Evolutionary conservation across 768 basidiomycete genomes (phyloP).

Genomic region (Amanita subjunquillea): DNA sequence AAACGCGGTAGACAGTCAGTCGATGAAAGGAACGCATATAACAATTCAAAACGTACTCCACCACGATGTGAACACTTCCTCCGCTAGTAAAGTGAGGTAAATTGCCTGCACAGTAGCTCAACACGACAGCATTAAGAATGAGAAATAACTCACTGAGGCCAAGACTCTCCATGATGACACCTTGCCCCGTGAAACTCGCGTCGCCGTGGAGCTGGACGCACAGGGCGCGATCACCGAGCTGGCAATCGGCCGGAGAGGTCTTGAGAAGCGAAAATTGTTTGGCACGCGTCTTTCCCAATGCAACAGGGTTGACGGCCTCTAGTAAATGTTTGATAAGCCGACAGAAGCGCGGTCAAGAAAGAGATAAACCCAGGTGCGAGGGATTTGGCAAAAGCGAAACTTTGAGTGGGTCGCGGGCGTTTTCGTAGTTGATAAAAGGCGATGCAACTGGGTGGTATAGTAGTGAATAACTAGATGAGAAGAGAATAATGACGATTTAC

Average conservation of each 20-base stretch:
- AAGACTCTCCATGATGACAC: slow-evolving; percentile 80
- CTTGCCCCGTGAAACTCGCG: slow-evolving; percentile 86
- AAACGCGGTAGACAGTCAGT: background rate
- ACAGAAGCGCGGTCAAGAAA: background rate
- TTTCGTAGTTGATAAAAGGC: slow-evolving; percentile 48
- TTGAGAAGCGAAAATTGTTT: slow-evolving; percentile 81
- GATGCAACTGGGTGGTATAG: slow-evolving; percentile 41
- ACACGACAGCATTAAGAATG: background rate
- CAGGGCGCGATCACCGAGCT: slow-evolving; percentile 65
- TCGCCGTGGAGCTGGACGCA: slow-evolving; percentile 90
- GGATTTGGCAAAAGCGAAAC: slow-evolving; percentile 76
- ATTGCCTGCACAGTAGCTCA: slow-evolving; percentile 38
- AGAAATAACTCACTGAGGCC: slow-evolving; percentile 53
- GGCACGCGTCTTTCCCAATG: slow-evolving; percentile 81
- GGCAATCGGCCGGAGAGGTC: slow-evolving; percentile 42
- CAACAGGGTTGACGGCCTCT: slow-evolving; percentile 87
- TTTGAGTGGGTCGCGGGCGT: slow-evolving; percentile 40
- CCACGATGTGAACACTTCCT: slow-evolving; percentile 83
- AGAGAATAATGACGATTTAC: slow-evolving; percentile 21
- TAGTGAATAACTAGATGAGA: background rate
- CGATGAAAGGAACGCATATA: background rate
- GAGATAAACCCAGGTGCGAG: slow-evolving; percentile 52
- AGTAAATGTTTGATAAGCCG: slow-evolving; percentile 2
- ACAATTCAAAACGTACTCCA: slow-evolving; percentile 50
- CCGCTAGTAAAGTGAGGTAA: slow-evolving; percentile 89